phyloP scores from a whole-genome alignment of 2,329 filamentous ascomycete species.

The Elsinoe perseae region DNA sequence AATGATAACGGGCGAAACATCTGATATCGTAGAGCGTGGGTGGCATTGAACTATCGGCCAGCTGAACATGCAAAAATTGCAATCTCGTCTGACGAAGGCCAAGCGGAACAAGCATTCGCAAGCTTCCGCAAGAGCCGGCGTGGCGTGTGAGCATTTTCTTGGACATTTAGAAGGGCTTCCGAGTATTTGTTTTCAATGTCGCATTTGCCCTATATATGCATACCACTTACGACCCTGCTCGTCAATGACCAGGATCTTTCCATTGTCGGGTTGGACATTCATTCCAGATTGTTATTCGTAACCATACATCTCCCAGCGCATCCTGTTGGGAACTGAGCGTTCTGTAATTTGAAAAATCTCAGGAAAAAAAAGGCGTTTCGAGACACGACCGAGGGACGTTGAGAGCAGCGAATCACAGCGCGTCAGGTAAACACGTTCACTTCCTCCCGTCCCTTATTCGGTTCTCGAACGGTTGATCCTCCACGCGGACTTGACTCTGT shows the following conservation, averaged over 20 bases:
- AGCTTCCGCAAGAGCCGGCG: conserved; percentile 10
- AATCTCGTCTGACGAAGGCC: not conserved
- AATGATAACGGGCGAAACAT: not conserved
- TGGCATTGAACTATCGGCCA: not conserved
- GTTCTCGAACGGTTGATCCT: conserved; percentile 5
- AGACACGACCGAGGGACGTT: not conserved
- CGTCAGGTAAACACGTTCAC: not conserved
- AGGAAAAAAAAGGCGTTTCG: not conserved
- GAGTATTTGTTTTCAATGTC: not conserved
- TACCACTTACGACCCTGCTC: too few relatives aligned
- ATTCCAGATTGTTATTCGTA: too few relatives aligned
- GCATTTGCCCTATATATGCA: not conserved
- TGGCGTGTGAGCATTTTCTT: not conserved
- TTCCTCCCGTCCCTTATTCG: not conserved
- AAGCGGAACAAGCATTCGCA: conserved; percentile 1
- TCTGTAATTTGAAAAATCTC: not conserved
- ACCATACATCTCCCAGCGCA: too few relatives aligned
- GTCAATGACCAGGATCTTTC: too few relatives aligned
- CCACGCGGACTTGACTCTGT: not conserved
- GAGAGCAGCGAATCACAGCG: conserved; percentile 5
- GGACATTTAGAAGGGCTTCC: not conserved
- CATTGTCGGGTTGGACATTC: too few relatives aligned
- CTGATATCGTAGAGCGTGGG: not conserved
- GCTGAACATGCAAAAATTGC: not conserved
- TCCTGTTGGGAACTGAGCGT: conserved; percentile 1